A percentile compares a stretch with the other conserved stretches of the same genome.
Conservation (phyloP, 2,329 filamentous ascomycete genomes). For the Nothopassalora personata region DNA sequence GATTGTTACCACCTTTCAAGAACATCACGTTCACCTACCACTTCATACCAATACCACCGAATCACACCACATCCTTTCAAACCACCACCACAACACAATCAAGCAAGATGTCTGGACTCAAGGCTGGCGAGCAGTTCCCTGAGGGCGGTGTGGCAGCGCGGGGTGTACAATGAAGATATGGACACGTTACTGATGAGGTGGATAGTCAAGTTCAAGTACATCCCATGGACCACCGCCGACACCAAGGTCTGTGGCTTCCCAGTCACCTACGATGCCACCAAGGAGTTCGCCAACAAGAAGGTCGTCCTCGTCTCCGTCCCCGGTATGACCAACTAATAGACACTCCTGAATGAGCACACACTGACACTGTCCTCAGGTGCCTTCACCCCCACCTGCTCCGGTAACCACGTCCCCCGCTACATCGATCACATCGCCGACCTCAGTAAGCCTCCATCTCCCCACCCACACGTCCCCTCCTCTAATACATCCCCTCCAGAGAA, state of each 20-base stretch:
- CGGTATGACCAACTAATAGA: not conserved
- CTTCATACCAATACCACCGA: not conserved
- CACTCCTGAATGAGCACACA: not conserved
- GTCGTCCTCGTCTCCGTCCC: constrained; percentile 19
- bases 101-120: constrained; percentile 14
- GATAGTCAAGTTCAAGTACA: constrained; percentile 23
- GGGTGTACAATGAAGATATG: not conserved
- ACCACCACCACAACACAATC: not conserved
- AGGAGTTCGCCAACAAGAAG: constrained; percentile 21
- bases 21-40: not conserved
- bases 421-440: constrained; percentile 17
- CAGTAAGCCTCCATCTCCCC: constrained; percentile 5
- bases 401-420: constrained; percentile 19
- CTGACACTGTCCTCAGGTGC: constrained; percentile 5
- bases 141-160: constrained; percentile 15
- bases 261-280: constrained; percentile 15
- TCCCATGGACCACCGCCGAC: constrained; percentile 19
- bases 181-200: constrained; percentile 1
- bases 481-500: not conserved
- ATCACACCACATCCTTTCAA: not conserved
- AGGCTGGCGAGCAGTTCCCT: constrained; percentile 18
- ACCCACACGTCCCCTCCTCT: not conserved
- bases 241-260: constrained; percentile 20
- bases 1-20: not conserved
- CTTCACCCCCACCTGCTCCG: constrained; percentile 22